phyloP scores from a whole-genome alignment of 164 flowering plant species.

The Cinnamomum chago region DNA sequence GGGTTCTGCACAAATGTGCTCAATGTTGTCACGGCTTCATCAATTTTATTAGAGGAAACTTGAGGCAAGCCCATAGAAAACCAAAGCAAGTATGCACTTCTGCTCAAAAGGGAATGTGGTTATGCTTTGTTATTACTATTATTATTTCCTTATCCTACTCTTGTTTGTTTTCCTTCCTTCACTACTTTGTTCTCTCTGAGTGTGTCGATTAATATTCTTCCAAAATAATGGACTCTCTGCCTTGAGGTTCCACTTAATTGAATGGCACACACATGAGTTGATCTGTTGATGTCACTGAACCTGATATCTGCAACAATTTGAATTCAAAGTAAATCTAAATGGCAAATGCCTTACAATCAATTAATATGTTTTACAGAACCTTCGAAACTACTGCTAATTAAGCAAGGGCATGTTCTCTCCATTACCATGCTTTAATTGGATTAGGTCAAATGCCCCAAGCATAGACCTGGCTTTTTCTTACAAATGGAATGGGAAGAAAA shows the following conservation, averaged over 20 bases:
- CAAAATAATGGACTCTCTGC: neutral
- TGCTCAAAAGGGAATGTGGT: neutral
- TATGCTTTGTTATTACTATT: constrained; percentile 1
- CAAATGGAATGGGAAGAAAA: constrained; percentile 15
- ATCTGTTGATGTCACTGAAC: neutral
- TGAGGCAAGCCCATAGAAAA: constrained; percentile 72
- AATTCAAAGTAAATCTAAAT: neutral
- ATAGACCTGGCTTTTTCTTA: constrained; percentile 11
- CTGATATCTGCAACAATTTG: neutral
- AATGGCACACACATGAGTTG: neutral
- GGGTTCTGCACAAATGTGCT: constrained; percentile 36
- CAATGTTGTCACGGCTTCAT: constrained; percentile 36
- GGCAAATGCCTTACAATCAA: neutral
- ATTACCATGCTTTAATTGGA: constrained; percentile 6
- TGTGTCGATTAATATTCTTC: neutral
- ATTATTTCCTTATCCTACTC: neutral
- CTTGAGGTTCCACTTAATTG: neutral
- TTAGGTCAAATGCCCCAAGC: constrained; percentile 11
- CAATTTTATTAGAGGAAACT: constrained; percentile 36
- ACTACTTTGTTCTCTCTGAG: neutral
- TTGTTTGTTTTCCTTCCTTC: neutral
- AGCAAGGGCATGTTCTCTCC: constrained; percentile 27
- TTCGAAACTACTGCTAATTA: constrained; percentile 20
- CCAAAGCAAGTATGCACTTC: neutral
- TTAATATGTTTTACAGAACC: neutral